phyloP scores from a whole-genome alignment of 2,329 filamentous ascomycete species.

The Colletotrichum ledebouriae region DNA sequence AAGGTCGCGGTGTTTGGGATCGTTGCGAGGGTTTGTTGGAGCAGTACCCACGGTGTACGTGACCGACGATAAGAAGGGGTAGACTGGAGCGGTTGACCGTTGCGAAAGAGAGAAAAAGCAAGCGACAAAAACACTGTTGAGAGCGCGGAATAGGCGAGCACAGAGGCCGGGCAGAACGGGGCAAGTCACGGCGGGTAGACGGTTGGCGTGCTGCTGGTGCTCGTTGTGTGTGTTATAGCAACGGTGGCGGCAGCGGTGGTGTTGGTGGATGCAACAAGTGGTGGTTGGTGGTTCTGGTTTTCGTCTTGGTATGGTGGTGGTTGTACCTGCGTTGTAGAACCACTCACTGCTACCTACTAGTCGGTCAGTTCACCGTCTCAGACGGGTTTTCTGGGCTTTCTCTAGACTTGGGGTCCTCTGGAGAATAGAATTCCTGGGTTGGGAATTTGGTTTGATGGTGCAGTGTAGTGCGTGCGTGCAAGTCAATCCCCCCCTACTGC shows the following conservation, averaged over 20 bases:
- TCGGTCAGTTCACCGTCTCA: constrained; percentile 9
- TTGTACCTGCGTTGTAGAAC: constrained; percentile 4
- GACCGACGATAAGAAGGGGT: constrained; percentile 26
- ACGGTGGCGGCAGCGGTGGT: constrained; percentile 12
- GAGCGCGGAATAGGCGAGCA: constrained; percentile 29
- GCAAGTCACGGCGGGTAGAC: constrained; percentile 34
- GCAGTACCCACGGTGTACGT: constrained; percentile 25
- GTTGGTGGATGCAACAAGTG: constrained; percentile 13
- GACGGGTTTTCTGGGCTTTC: constrained; percentile 17
- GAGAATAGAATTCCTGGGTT: constrained; percentile 7
- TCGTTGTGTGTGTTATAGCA: constrained; percentile 22
- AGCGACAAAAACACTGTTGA: constrained; percentile 36
- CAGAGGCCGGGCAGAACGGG: constrained; percentile 17
- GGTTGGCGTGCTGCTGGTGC: constrained; percentile 26
- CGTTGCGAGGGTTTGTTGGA: constrained; percentile 31
- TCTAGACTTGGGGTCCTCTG: constrained; percentile 14
- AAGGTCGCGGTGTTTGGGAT: constrained; percentile 27
- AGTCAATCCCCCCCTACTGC: constrained; percentile 19
- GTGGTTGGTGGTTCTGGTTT: constrained; percentile 15
- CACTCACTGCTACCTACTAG: not conserved
- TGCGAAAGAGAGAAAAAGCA: constrained; percentile 34
- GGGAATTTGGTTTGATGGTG: constrained; percentile 7
- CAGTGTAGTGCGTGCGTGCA: not conserved
- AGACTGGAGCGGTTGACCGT: constrained; percentile 37
- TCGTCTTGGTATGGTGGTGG: constrained; percentile 9